Base-by-base conservation (phyloP, 2,329 filamentous ascomycete species). In the Claviceps pusilla region DNA sequence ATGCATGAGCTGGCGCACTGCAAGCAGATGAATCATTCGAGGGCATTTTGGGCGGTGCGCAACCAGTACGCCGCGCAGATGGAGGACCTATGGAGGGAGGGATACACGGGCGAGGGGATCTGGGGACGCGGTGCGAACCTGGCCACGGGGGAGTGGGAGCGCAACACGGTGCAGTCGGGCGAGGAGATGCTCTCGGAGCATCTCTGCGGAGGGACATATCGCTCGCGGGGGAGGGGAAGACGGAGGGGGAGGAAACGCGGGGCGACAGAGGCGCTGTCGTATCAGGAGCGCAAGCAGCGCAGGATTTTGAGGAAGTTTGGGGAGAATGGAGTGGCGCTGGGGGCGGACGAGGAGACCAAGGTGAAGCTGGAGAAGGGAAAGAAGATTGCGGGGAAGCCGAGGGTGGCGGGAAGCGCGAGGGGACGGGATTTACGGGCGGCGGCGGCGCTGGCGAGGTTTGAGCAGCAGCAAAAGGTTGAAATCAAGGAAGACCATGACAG, bases 1-100 rank as follows among this genome's bases (percentile, higher is more conserved):
- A 90, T 94, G 80, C 89, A 95, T 66, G 87, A 93, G 72, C 73
- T 94, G 35, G 88, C 88, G 3, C 88, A 94, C 67, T 90, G 86
- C 74, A 86, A 87, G 67, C 84, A 95, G 65, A 95, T 95, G 89
- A 94, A 95, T 66, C 89, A 95, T 65, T 85, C 82, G 1, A 77
- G 79, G 54, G 81, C 79, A 2, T 95, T 95, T 63, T 95, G 89
- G 88, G 77, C 78, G 10, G 84, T 90, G 19, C 75, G 88, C 49
- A 86, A 93, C 66, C 70, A 73, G 46, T 93, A 86, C 63, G 83
- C 86, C 1, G 75, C 74, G 9, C 78, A 88, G 54, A 82, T 95
- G 78, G 79, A 82, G 58, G 73, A 60, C 1, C 71, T 95, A 1
- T 93, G 87, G 86, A 67, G 67, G 1, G 79, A 76, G 54, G 75